Conservation (phyloP, 2,329 filamentous ascomycete species). For the Venturia aucupariae region DNA sequence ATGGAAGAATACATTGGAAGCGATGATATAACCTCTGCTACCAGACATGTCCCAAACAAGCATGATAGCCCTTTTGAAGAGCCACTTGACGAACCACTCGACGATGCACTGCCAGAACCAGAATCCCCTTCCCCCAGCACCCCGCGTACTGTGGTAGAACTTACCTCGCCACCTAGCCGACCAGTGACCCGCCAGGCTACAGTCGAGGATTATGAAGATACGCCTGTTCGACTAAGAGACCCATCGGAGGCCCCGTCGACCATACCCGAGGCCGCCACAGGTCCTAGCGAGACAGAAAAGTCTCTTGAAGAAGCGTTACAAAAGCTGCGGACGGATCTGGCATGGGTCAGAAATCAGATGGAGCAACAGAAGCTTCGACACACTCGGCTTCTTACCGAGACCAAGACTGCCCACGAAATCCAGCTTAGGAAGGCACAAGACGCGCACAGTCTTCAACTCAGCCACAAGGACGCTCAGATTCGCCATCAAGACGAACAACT, state of each 20-base stretch:
- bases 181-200: conserved; percentile 3
- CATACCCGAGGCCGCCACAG: not conserved
- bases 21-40: not conserved
- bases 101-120: not conserved
- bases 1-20: conserved; percentile 12
- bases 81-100: not conserved
- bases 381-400: not conserved
- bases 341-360: not conserved
- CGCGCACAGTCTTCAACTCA: not conserved
- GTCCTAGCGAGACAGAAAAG: not conserved
- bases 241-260: not conserved
- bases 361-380: not conserved
- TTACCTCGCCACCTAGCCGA: not conserved
- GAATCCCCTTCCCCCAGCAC: not conserved
- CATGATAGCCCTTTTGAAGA: not conserved
- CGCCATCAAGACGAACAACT: not conserved
- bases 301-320: not conserved
- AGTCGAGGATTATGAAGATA: conserved; percentile 15
- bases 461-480: not conserved
- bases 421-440: not conserved
- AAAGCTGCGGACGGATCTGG: not conserved
- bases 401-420: not conserved
- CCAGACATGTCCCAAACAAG: not conserved
- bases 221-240: conserved; percentile 9
- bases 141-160: not conserved